A percentile compares a stretch with the other conserved stretches of the same genome.
phyloP scores from a whole-genome alignment of 257 asterid species.

The Solanum sejunctum region DNA sequence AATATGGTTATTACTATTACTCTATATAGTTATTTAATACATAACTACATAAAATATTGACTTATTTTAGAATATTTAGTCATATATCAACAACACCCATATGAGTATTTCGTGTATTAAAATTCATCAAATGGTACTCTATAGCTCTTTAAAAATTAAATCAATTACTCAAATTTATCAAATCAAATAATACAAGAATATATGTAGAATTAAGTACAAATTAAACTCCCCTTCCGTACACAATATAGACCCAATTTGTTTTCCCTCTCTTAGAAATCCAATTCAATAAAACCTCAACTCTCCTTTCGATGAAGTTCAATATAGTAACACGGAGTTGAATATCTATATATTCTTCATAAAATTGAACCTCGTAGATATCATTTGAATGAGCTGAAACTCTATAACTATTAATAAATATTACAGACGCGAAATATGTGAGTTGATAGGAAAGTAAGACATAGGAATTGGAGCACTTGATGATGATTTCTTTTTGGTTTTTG shows the following conservation, averaged over 20 bases:
- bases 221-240: neutral
- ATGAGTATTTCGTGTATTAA: neutral
- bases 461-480: slow-evolving; percentile 7
- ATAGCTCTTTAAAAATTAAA: neutral
- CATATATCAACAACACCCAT: too few species aligned
- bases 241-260: neutral
- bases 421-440: slow-evolving; percentile 19
- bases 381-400: neutral
- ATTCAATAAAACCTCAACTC: neutral
- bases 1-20: too few species aligned
- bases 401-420: neutral
- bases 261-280: neutral
- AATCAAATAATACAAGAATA: neutral
- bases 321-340: neutral
- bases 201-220: neutral
- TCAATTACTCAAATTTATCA: neutral
- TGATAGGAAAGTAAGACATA: slow-evolving; percentile 20
- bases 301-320: neutral
- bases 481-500: neutral
- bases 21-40: too few species aligned
- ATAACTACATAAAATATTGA: too few species aligned
- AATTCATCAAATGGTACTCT: neutral
- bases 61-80: too few species aligned
- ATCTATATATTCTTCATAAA: neutral
- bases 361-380: neutral